Conservation (phyloP, 228 moss, liverwort and hornwort genomes). For the Sphagnum magellanicum region DNA sequence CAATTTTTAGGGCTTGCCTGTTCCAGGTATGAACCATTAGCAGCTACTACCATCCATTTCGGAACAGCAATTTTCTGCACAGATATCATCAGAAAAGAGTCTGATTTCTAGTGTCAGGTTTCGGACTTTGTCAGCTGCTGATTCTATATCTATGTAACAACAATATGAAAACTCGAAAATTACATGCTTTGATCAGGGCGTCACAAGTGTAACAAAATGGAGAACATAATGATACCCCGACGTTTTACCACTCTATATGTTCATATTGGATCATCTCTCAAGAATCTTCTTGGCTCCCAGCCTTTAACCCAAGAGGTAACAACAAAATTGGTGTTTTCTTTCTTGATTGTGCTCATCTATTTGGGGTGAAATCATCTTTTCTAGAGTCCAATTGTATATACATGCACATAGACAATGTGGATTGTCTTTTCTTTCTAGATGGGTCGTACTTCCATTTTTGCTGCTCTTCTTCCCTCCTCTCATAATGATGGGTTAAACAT, state of each 20-base stretch:
- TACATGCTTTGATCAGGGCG: neutral
- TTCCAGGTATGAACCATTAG: neutral
- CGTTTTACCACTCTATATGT: neutral
- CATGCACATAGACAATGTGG: neutral
- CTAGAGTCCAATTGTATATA: neutral
- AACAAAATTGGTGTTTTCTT: neutral
- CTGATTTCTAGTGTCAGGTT: too few relatives aligned
- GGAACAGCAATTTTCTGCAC: neutral
- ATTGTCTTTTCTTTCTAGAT: neutral
- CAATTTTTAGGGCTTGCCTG: neutral
- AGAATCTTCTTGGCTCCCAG: neutral
- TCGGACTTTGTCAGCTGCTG: too few relatives aligned
- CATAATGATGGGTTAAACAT: neutral
- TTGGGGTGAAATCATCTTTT: neutral
- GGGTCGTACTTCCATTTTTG: neutral
- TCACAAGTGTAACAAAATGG: neutral
- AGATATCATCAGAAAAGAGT: too few relatives aligned
- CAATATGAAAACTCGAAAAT: neutral
- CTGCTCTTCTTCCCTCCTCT: neutral
- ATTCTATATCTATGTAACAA: neutral
- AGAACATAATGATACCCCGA: neutral
- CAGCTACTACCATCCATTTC: neutral
- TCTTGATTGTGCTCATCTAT: neutral
- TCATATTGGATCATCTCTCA: slow-evolving; percentile 3
- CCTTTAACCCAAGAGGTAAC: neutral